A percentile compares a stretch with the other conserved stretches of the same genome.
Conservation (phyloP, 192 early-diverging fungal species). For the Entomortierella chlamydospora region DNA sequence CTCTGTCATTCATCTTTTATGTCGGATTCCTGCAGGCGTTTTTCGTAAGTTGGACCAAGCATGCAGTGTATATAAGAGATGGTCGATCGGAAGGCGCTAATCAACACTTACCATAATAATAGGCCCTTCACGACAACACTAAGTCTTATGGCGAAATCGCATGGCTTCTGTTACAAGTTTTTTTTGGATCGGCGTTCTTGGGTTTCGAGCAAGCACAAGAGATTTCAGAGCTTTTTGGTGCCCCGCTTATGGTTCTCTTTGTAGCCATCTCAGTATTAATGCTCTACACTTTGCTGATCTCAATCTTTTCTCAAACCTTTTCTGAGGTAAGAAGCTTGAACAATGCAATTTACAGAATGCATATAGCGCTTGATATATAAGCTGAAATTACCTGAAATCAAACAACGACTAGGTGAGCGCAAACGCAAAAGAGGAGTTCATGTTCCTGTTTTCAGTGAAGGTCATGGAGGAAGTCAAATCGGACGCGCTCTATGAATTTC, state of each 20-base stretch:
- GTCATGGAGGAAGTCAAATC: slow-evolving; percentile 58
- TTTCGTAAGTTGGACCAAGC: slow-evolving; percentile 18
- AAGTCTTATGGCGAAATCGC: slow-evolving; percentile 53
- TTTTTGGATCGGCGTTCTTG: slow-evolving; percentile 54
- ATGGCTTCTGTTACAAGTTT: slow-evolving; percentile 53
- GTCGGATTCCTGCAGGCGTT: slow-evolving; percentile 57
- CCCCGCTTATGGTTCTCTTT: slow-evolving; percentile 55
- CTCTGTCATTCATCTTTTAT: slow-evolving; percentile 54
- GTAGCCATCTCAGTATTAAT: slow-evolving; percentile 56
- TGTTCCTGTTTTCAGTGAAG: slow-evolving; percentile 58
- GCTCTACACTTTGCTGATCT: slow-evolving; percentile 54
- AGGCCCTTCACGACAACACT: slow-evolving; percentile 46
- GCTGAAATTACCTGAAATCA: too few species aligned
- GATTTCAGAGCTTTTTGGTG: slow-evolving; percentile 49
- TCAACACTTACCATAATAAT: background rate
- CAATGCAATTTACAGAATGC: too few species aligned
- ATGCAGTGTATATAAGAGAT: background rate
- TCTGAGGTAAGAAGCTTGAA: slow-evolving; percentile 23
- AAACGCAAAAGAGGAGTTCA: slow-evolving; percentile 60
- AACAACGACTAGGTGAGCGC: slow-evolving; percentile 44
- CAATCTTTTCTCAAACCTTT: slow-evolving; percentile 56
- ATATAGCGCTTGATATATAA: too few species aligned
- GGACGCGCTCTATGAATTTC: slow-evolving; percentile 55
- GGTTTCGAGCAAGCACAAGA: slow-evolving; percentile 55
- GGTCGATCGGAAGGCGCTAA: background rate